Evolutionary conservation across 305 asterid species (phyloP).

Genomic region (Stenogyne calaminthoides): DNA sequence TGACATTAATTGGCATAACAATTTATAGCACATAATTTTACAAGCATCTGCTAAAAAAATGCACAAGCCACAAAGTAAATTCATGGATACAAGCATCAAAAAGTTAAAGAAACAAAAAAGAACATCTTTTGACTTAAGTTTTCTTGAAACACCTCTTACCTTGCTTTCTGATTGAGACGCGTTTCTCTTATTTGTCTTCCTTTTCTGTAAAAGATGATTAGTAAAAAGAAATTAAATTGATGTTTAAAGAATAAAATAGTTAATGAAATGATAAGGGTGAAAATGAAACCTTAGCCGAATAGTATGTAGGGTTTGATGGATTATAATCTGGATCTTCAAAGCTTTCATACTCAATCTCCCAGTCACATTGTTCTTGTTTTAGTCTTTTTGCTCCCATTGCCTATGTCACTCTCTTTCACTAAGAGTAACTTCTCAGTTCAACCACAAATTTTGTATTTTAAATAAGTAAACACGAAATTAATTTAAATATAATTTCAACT

Average conservation of each 20-base stretch:
- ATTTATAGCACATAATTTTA: not conserved
- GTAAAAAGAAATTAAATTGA: not conserved
- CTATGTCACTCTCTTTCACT: slow-evolving; percentile 6
- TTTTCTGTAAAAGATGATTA: slow-evolving; percentile 30
- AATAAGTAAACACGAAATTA: not conserved
- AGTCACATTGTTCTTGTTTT: slow-evolving; percentile 25
- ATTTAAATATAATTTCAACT: too few relatives aligned
- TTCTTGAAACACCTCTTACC: slow-evolving; percentile 40
- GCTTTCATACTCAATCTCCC: slow-evolving; percentile 30
- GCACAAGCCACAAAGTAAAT: slow-evolving; percentile 20
- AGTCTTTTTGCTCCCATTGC: slow-evolving; percentile 39
- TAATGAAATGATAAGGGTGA: not conserved
- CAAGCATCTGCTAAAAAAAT: not conserved
- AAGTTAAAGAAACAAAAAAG: not conserved
- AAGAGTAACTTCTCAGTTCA: not conserved
- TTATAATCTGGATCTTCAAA: slow-evolving; percentile 24
- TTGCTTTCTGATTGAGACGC: slow-evolving; percentile 36
- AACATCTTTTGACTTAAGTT: not conserved
- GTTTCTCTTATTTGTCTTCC: slow-evolving; percentile 31
- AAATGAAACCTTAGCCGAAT: slow-evolving; percentile 31
- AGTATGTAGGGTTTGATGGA: slow-evolving; percentile 5
- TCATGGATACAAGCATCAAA: slow-evolving; percentile 25
- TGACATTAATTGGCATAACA: too few relatives aligned
- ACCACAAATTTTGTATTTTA: not conserved
- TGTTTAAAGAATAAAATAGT: not conserved